Evolutionary conservation across 257 asterid species (phyloP).

Genomic region (Lavandula angustifolia): DNA sequence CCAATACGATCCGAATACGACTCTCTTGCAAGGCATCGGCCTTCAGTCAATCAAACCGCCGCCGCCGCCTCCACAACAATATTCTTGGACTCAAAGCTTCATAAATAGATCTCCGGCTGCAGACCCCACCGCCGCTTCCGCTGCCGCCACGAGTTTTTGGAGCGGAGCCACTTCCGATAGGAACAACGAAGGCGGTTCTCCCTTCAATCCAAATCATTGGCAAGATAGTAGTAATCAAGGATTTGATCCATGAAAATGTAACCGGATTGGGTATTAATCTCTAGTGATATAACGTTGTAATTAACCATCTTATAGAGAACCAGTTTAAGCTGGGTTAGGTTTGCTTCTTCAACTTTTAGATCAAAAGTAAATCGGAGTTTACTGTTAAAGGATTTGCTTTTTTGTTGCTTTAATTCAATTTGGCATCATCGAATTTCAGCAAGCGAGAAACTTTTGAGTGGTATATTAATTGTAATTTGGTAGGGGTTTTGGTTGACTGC

Average conservation of each 20-base stretch:
- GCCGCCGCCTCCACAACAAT: constrained; percentile 22
- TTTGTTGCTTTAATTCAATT: constrained; percentile 31
- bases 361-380: constrained; percentile 38
- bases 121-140: constrained; percentile 23
- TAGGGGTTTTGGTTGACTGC: constrained; percentile 27
- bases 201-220: constrained; percentile 47
- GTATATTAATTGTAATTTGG: neutral
- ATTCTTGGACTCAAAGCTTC: constrained; percentile 49
- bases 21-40: constrained; percentile 36
- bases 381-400: constrained; percentile 32
- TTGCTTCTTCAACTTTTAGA: constrained; percentile 41
- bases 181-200: constrained; percentile 34
- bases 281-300: constrained; percentile 28
- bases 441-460: neutral
- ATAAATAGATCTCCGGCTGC: constrained; percentile 32
- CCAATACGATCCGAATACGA: constrained; percentile 31
- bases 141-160: constrained; percentile 32
- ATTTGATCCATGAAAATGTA: constrained; percentile 33
- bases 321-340: constrained; percentile 40
- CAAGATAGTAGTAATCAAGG: constrained; percentile 39
- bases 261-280: constrained; percentile 17
- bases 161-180: constrained; percentile 22
- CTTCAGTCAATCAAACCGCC: constrained; percentile 17
- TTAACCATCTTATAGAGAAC: constrained; percentile 44
- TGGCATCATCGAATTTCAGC: constrained; percentile 27